Evolutionary conservation across 139 green algal genomes (phyloP), one percentile per base, ranked within the genome.

Genomic region (Bryopsis sp.): DNA sequence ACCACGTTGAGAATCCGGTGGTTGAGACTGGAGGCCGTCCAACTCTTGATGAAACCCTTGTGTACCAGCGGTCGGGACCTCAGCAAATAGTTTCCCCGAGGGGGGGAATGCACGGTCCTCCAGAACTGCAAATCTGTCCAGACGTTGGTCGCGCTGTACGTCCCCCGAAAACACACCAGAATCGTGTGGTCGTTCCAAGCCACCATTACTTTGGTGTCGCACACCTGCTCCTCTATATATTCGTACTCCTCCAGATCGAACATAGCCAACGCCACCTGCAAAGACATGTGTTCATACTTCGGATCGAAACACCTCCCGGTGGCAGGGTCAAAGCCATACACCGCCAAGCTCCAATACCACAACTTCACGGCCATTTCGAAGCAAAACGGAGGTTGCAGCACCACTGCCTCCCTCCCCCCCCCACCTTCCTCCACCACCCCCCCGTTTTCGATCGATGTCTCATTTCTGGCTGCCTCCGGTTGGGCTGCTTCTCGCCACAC

Each of bases 331-430:
- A n/a, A n/a, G n/a, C n/a, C 35, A 37, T 69, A 69, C n/a, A 69
- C 43, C 6, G 54, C 35, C 39, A 28, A 24, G 35, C 35, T 48
- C 38, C 37, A 69, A 38, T 69, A 69, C 7, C 37, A 38, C 37
- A 37, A 37, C 62, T 69, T 69, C 36, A 69, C 38, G 26, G 62
- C 62, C 37, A 5, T 54, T 31, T 69, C 62, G 62, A 69, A 69
- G 37, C 62, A 69, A n/a, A 69, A 69, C 62, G 54, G 31, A 37
- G 62, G 62, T 5, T n/a, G n/a, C n/a, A n/a, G n/a, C n/a, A n/a
- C n/a, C n/a, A n/a, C n/a, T n/a, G n/a, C n/a, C n/a, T n/a, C n/a
- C n/a, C n/a, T n/a, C n/a, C n/a, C n/a, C n/a, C n/a, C n/a, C n/a
- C n/a, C n/a, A n/a, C n/a, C n/a, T n/a, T n/a, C n/a, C n/a, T n/a